Evolutionary conservation across 805 yeast species (phyloP), one percentile per base, ranked within the genome.

Genomic region (Grigorovia humatica): DNA sequence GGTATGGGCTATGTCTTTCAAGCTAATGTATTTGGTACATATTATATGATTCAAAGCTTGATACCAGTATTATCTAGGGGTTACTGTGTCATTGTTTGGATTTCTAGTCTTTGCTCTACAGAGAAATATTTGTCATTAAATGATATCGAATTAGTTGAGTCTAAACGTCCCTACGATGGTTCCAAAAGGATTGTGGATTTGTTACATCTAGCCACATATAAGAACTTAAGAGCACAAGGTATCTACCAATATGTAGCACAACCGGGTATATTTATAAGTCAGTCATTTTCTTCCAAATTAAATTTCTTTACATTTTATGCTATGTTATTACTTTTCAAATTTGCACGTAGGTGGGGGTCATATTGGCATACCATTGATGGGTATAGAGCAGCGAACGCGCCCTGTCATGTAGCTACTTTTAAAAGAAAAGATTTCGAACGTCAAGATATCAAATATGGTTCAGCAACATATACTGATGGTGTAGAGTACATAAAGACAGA

Each of bases 11-110:
- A 85, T 32, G 86, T 88, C 5, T 93, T 91, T 71, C 96, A 93
- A 68, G 95, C 93, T 6, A 93, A 93, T 64, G 96, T 90, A 20
- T 88, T 93, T 69, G 96, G 95, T 0, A 97, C 98, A 2, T 89
- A 86, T 71, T 93, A 82, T 66, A 70, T 93, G 51, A 74, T 90
- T 50, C 85, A 83, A 57, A 80, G 78, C 55, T 69, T 90, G 18
- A 65, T 74, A 43, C 78, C 78, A 2, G 68, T 79, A 38, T 69
- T 90, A 17, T 58, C 70, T 9, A 63, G 68, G 2, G 70, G 73
- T 1, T 81, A 83, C 2, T 89, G 91, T 0, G 75, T 77, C 52
- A 72, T 88, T 38, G 71, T 89, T 23, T 90, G 97, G 96, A 81
- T 91, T 42, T 83, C 95, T 2, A 84, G 95, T 44, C 69, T 87